Conservation (phyloP, 1,284 basidiomycete genomes). For the Coniferiporia weirii region DNA sequence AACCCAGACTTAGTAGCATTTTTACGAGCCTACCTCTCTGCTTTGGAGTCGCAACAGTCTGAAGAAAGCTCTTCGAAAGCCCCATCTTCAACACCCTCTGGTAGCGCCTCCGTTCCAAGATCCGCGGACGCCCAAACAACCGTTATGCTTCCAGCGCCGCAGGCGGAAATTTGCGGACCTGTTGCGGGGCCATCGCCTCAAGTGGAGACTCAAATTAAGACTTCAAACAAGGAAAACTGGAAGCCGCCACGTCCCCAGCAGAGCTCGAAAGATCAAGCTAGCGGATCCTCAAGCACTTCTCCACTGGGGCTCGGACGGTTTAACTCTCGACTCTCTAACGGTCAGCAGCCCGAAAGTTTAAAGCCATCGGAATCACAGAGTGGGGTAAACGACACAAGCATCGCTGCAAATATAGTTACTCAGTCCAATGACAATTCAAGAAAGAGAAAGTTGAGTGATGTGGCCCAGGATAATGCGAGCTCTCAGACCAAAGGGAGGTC, state of each 20-base stretch:
- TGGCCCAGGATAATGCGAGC: not conserved
- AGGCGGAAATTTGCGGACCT: not conserved
- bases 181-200: not conserved
- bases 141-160: not conserved
- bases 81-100: not conserved
- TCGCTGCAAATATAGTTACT: not conserved
- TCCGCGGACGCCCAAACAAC: not conserved
- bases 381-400: not conserved
- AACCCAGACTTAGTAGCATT: slow-evolving; percentile 11
- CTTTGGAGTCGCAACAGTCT: slow-evolving; percentile 9
- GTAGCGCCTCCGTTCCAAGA: not conserved
- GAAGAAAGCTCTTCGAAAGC: not conserved
- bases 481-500: not conserved
- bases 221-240: slow-evolving; percentile 13
- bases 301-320: slow-evolving; percentile 10
- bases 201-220: not conserved
- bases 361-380: not conserved
- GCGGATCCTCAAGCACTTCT: not conserved
- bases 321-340: slow-evolving; percentile 1
- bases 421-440: not conserved
- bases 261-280: not conserved
- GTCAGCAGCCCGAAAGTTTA: not conserved
- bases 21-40: slow-evolving; percentile 9
- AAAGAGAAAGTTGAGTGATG: slow-evolving; percentile 12
- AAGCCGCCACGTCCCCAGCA: slow-evolving; percentile 2